Evolutionary conservation across 2,329 filamentous ascomycete species (phyloP), one percentile per base, ranked within the genome.

Genomic region (Aspergillus sergii): DNA sequence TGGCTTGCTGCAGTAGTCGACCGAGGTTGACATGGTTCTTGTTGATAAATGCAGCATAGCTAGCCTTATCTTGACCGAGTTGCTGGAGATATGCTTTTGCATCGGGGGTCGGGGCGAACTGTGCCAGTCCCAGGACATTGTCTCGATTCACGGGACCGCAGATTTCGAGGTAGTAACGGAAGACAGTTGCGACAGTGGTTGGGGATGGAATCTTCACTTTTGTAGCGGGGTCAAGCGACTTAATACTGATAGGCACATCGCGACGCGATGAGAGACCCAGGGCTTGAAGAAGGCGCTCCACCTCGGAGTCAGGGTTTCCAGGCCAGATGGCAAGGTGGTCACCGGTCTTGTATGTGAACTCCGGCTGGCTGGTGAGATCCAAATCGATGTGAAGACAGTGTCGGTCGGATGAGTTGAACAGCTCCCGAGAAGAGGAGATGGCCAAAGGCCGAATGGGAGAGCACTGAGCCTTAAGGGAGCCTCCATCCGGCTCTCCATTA

Each of bases 241-340:
- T 66, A 64, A 89, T 87, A 81, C 93, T 93, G 32, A 88, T 83
- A 28, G 71, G 71, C 2, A 66, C 57, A 16, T 72, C 62, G 7
- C 68, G 65, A 7, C 64, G 68, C 0, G 62, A 58, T 41, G 80
- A 78, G 48, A 95, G 86, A 60, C 86, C 91, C 60, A 93, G 82
- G 57, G 94, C 83, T 66, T 88, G 84, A 66, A 97, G 81, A 75
- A 97, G 90, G 59, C 90, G 87, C 70, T 96, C 90, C 36, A 96
- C 92, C 77, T 97, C 93, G 67, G 86, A 88, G 58, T 93, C 93
- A 58, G 94, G 83, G 76, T 97, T 97, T 43, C 91, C 94, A 41
- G 94, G 93, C 93, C 94, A 97, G 71, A 97, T 82, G 48, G 93
- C 93, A 72, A 97, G 90, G 75, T 97, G 94, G 74, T 97, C 94